Evolutionary conservation across 2,329 filamentous ascomycete genomes (phyloP).

Genomic region (Rosellinia necatrix): DNA sequence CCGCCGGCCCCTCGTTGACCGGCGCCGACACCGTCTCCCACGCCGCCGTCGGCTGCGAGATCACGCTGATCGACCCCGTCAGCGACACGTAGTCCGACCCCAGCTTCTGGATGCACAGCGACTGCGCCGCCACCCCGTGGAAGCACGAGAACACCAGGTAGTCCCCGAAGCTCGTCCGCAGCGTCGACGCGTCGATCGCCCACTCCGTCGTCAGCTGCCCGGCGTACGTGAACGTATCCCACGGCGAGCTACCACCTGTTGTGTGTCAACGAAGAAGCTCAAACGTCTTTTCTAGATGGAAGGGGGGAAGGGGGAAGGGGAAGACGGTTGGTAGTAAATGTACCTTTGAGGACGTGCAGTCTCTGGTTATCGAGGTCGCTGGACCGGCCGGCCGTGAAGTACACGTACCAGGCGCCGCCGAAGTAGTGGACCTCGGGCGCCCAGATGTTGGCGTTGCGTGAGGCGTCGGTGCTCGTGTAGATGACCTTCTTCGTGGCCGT

Average conservation of each 20-base stretch:
- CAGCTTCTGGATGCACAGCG: slow-evolving; percentile 47
- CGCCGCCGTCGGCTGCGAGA: slow-evolving; percentile 54
- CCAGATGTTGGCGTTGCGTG: slow-evolving; percentile 61
- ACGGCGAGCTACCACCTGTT: slow-evolving; percentile 56
- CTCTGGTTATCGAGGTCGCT: slow-evolving; percentile 54
- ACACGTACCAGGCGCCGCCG: slow-evolving; percentile 57
- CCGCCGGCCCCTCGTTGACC: slow-evolving; percentile 60
- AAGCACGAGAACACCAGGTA: slow-evolving; percentile 62
- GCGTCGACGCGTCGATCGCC: slow-evolving; percentile 59
- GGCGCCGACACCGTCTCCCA: slow-evolving; percentile 56
- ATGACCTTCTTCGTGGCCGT: slow-evolving; percentile 55
- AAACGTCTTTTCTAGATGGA: not conserved
- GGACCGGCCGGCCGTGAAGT: slow-evolving; percentile 50
- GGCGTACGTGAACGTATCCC: slow-evolving; percentile 55
- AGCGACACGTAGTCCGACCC: slow-evolving; percentile 48
- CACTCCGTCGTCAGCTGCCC: slow-evolving; percentile 53
- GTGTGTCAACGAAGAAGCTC: not conserved
- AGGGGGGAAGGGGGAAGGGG: not conserved
- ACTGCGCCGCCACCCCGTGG: slow-evolving; percentile 45
- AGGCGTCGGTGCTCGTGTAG: slow-evolving; percentile 52
- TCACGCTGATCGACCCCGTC: slow-evolving; percentile 49
- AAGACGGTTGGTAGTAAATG: slow-evolving; percentile 7
- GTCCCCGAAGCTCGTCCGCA: slow-evolving; percentile 53
- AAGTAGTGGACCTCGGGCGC: slow-evolving; percentile 61
- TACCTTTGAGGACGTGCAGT: slow-evolving; percentile 56